Percentiles rank a stretch among this genome's conserved stretches.
phyloP scores from a whole-genome alignment of 345 rosid species.

The Lumnitzera littorea region DNA sequence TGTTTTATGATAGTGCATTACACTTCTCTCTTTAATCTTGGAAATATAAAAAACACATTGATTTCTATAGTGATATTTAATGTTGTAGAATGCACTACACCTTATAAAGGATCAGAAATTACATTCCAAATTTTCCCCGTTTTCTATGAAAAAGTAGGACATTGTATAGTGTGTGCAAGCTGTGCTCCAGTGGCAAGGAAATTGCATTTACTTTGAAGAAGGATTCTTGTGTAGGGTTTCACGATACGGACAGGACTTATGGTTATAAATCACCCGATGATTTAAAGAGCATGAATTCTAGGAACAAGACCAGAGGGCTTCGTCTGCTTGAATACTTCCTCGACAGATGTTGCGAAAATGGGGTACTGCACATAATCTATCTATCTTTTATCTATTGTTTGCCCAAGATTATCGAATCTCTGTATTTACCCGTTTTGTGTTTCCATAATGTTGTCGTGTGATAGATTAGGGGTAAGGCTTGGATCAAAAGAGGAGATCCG shows the following conservation, averaged over 20 bases:
- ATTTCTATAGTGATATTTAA: too few relatives aligned
- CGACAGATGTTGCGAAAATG: conserved; percentile 59
- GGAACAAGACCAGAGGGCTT: conserved; percentile 65
- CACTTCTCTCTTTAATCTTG: too few relatives aligned
- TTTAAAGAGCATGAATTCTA: conserved; percentile 44
- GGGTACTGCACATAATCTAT: conserved; percentile 40
- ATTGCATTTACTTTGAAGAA: too few relatives aligned
- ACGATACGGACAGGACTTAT: conserved; percentile 75
- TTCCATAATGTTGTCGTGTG: conserved; percentile 6
- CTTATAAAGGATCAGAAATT: too few relatives aligned
- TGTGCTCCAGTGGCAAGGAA: too few relatives aligned
- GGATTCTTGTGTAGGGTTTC: conserved; percentile 45
- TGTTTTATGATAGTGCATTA: too few relatives aligned
- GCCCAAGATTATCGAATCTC: not conserved
- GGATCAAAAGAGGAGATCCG: conserved; percentile 90
- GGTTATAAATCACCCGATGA: conserved; percentile 67
- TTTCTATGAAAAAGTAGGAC: too few relatives aligned
- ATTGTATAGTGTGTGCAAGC: too few relatives aligned
- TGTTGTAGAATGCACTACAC: too few relatives aligned
- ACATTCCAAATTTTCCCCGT: too few relatives aligned
- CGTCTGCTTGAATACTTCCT: conserved; percentile 87
- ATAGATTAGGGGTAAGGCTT: conserved; percentile 76
- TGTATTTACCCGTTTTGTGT: not conserved
- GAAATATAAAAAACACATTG: too few relatives aligned
- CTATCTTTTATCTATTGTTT: not conserved